Base-by-base conservation (phyloP, 108 stramenopile species). In the Nitzschia sp. region DNA sequence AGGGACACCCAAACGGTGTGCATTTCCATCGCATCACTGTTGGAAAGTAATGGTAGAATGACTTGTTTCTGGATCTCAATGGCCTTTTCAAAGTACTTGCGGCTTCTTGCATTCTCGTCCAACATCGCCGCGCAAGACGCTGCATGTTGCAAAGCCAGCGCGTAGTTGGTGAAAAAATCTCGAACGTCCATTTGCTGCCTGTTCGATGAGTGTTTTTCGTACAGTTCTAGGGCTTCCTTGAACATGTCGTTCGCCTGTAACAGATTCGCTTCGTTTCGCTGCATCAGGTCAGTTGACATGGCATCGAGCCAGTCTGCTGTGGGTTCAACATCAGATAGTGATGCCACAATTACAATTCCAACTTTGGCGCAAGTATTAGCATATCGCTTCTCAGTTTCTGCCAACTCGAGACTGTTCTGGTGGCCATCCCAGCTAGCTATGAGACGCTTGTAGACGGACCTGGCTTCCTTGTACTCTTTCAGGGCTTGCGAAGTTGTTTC, bases 131-230 rank as follows among this genome's bases (percentile, higher is more conserved):
- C 41, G 1, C 15, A 21, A n/a, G 51, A 48, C 6, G 64, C 48
- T 8, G 51, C 51, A 22, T 65, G 44, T 53, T 65, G 64, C 29
- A 65, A n/a, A 1, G 64, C 44, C 1, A 25, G 8, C 14, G 64
- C 64, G 37, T 34, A 65, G 5, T 44, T 29, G 8, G 52, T 14
- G 10, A 17, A 6, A 3, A 21, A 17, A 38, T 51, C 48, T 14
- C 9, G 51, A 63, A 7, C 37, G 2, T 63, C 61, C 46, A 1
- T 15, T 10, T 48, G 24, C 3, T 12, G n/a, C 61, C 3, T 15
- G 21, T 2, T 55, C 6, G 54, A 14, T 3, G 24, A 63, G 10
- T 43, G 8, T 21, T 17, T 11, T 19, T 63, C 44, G 22, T 63
- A 63, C 7, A 25, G n/a, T 19, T 3, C 1, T 44, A 63, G 42